phyloP scores from a whole-genome alignment of 2,329 filamentous ascomycete species.

The Verticillium longisporum region DNA sequence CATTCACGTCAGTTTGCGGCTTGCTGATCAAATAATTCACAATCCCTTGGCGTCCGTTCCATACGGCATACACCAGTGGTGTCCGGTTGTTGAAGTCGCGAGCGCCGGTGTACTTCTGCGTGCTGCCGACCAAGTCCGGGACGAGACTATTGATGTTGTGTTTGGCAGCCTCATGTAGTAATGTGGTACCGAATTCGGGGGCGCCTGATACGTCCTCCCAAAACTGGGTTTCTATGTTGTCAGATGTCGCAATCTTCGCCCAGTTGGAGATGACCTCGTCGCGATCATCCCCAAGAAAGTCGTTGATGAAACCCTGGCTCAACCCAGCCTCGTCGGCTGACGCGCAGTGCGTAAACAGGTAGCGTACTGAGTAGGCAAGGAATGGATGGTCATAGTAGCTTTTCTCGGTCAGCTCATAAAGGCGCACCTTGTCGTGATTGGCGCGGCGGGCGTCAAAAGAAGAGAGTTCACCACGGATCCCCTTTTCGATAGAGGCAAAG shows the following conservation, averaged over 20 bases:
- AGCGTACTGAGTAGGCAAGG: neutral
- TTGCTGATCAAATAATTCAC: neutral
- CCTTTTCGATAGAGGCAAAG: neutral
- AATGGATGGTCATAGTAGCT: neutral
- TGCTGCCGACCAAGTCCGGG: neutral
- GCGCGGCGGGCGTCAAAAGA: neutral
- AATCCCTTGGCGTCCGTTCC: neutral
- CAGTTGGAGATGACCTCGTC: neutral
- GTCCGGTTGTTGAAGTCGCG: neutral
- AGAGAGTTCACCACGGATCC: neutral
- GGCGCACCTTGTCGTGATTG: neutral
- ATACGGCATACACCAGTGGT: neutral
- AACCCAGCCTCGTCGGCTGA: neutral
- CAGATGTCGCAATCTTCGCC: neutral
- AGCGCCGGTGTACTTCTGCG: neutral
- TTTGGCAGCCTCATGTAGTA: neutral
- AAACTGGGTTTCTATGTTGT: neutral
- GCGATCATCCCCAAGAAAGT: neutral
- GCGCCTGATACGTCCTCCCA: neutral
- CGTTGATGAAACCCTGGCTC: neutral
- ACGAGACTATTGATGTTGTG: neutral
- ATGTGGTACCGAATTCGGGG: neutral
- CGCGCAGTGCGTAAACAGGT: neutral
- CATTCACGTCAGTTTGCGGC: neutral
- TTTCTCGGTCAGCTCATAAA: neutral